Base-by-base conservation (phyloP, 2,329 filamentous ascomycete genomes). In the Zymoseptoria brevis region DNA sequence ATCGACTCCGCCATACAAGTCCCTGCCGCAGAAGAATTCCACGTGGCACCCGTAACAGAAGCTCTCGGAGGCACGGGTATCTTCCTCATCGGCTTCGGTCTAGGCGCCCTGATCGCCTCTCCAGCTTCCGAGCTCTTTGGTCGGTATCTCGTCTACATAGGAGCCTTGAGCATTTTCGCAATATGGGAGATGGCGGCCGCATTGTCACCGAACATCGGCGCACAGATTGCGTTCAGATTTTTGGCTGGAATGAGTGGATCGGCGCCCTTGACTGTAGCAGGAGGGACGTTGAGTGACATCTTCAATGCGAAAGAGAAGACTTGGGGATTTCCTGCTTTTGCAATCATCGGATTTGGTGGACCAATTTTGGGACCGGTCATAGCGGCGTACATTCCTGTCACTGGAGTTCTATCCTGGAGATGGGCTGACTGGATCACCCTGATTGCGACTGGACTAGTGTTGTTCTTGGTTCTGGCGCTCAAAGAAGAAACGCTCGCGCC, bases 401-500 rank as follows among this genome's bases (percentile, higher is more conserved):
- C 63, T 29, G 60, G 54, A 50, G 51, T 53, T 6, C 13, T 53
- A 2, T 19, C 19, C 51, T 75, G 68, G 67, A 58, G 72, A 50
- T 76, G 74, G 73, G 66, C 68, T 9, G 73, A 74, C 50, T 75
- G 74, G 74, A 64, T 74, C 9, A 62, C 61, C 19, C 26, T 67
- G 49, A 63, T 64, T 16, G 53, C 66, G 1, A 55, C 61, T 22
- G 64, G 57, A 9, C 45, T 60, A 19, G 57, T 66, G 5, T 55
- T 64, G 11, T 11, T 56, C 5, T 9, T 62, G 21, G 59, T 67
- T 22, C 11, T 79, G 1, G 58, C 78, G 3, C 74, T 77, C 57
- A 69, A 78, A 3, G 78, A 76, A 2, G 79, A 81, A 66, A 81
- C 78, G 0, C 80, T 78, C 62, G 67, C 74, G 2, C 76, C 75